Conservation (phyloP, 2,329 filamentous ascomycete genomes). For the Microdochium paspali region DNA sequence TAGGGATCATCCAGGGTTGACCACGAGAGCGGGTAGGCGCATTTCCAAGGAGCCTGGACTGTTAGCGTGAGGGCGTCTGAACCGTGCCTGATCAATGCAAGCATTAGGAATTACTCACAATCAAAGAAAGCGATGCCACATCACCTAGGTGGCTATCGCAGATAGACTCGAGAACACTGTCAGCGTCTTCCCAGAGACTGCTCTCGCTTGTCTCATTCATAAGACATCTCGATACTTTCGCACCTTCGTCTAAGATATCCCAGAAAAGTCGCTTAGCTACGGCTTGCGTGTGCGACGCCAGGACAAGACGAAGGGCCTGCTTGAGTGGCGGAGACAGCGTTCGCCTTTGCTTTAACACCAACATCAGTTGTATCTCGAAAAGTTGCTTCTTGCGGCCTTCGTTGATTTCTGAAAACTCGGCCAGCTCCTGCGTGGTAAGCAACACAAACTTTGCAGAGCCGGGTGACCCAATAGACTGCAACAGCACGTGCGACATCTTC, state of each 20-base stretch:
- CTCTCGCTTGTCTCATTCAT: not conserved
- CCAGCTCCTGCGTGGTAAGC: constrained; percentile 4
- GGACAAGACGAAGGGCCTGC: not conserved
- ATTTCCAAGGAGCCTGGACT: not conserved
- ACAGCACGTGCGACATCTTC: constrained; percentile 4
- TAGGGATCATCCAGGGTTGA: not conserved
- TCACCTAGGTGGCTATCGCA: not conserved
- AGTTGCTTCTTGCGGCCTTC: constrained; percentile 6
- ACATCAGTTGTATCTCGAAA: constrained; percentile 9
- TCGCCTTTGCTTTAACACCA: not conserved
- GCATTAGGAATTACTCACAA: not conserved
- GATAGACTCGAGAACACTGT: not conserved
- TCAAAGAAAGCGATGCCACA: not conserved
- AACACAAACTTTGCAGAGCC: constrained; percentile 2
- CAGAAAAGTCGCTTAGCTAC: not conserved
- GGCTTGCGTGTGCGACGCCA: not conserved
- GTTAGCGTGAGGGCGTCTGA: not conserved
- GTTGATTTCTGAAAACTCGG: constrained; percentile 3
- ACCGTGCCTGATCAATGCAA: not conserved
- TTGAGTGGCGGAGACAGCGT: not conserved
- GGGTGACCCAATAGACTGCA: constrained; percentile 6
- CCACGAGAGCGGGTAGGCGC: not conserved
- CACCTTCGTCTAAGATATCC: not conserved
- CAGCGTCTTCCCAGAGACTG: not conserved
- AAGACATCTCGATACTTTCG: not conserved